Conservation (phyloP, 1,139 yeast species). For the Wickerhamomyces sp. region DNA sequence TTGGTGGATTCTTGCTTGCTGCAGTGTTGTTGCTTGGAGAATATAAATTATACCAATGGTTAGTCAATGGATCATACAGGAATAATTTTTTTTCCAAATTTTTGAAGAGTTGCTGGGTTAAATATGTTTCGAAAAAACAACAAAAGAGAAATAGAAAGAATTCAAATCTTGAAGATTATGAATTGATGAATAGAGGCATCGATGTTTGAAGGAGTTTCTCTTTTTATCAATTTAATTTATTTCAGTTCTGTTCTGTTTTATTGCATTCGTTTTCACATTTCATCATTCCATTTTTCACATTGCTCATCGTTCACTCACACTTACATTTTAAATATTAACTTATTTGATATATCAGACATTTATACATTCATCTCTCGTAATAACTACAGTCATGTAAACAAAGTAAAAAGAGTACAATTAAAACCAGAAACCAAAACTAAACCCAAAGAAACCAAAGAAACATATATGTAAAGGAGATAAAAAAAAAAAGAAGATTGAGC, state of each 20-base stretch:
- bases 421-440: too few relatives aligned
- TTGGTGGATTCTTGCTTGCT: constrained; percentile 62
- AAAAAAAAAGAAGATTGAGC: neutral
- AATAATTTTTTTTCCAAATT: constrained; percentile 9
- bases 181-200: constrained; percentile 8
- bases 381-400: too few relatives aligned
- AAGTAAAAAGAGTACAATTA: too few relatives aligned
- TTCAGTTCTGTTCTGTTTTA: too few relatives aligned
- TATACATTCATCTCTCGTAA: too few relatives aligned
- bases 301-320: too few relatives aligned
- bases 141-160: constrained; percentile 24
- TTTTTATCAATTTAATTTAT: neutral
- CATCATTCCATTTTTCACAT: too few relatives aligned
- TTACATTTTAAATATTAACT: too few relatives aligned
- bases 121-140: constrained; percentile 9
- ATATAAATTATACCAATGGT: constrained; percentile 51
- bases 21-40: constrained; percentile 54
- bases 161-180: constrained; percentile 21
- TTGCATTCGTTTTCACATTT: too few relatives aligned
- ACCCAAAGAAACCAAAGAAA: neutral
- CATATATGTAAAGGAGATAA: neutral
- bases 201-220: constrained; percentile 2
- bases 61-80: constrained; percentile 22
- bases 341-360: too few relatives aligned
- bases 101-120: constrained; percentile 9